phyloP scores from a whole-genome alignment of 148 eudicot species.

The Vaccinium vitisidaea region DNA sequence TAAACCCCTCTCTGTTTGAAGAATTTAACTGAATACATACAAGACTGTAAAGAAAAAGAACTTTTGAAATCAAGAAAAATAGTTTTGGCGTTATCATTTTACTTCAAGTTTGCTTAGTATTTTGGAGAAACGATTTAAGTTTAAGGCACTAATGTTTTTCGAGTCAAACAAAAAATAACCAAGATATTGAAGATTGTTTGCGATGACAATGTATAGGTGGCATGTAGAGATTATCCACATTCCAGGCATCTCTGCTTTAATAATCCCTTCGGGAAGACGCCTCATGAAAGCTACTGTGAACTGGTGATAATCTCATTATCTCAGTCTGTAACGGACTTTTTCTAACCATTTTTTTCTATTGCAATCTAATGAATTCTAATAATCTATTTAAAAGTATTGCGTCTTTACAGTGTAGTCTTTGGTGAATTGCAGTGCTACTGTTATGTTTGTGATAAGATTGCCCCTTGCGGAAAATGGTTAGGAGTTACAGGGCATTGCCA shows the following conservation, averaged over 20 bases:
- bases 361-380: no score
- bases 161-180: not conserved
- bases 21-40: not conserved
- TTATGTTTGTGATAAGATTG: slow-evolving; percentile 41
- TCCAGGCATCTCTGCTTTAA: slow-evolving; percentile 54
- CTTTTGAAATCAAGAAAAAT: no score
- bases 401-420: not conserved
- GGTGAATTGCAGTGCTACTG: slow-evolving; percentile 52
- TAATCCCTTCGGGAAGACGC: slow-evolving; percentile 44
- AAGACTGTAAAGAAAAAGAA: no score
- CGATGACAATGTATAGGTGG: slow-evolving; percentile 37
- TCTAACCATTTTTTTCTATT: no score
- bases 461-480: slow-evolving; percentile 34
- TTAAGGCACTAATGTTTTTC: not conserved
- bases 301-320: slow-evolving; percentile 34
- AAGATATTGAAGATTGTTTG: not conserved
- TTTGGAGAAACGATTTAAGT: no score
- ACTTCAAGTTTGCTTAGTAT: no score
- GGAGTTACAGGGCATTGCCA: slow-evolving; percentile 16
- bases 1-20: not conserved
- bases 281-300: slow-evolving; percentile 44
- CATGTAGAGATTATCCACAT: slow-evolving; percentile 72
- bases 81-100: no score
- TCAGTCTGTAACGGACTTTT: no score
- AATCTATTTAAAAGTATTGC: not conserved